Evolutionary conservation across 1,284 basidiomycete genomes (phyloP).

Genomic region (Trametes versicolor): DNA sequence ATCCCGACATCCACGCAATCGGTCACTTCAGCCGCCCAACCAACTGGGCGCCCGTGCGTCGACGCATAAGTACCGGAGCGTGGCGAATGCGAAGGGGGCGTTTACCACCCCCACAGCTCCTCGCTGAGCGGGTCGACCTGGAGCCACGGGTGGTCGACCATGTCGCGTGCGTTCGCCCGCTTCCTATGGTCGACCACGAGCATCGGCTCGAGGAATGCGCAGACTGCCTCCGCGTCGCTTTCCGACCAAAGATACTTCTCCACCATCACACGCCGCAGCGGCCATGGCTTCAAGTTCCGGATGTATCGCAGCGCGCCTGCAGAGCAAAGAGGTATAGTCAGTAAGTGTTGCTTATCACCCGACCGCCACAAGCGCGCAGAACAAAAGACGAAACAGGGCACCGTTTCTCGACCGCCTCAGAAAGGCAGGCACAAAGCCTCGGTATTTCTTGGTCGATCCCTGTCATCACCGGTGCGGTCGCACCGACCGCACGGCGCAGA

Average conservation of each 20-base stretch:
- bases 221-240: constrained; percentile 65
- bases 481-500: not conserved
- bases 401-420: not conserved
- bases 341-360: constrained; percentile 11
- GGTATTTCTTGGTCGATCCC: constrained; percentile 18
- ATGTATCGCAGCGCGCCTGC: constrained; percentile 77
- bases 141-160: constrained; percentile 82
- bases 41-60: constrained; percentile 1
- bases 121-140: constrained; percentile 49
- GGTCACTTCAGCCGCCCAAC: constrained; percentile 25
- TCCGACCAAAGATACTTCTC: constrained; percentile 85
- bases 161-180: constrained; percentile 76
- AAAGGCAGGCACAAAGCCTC: constrained; percentile 18
- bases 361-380: constrained; percentile 27
- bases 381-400: constrained; percentile 7
- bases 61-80: constrained; percentile 16
- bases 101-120: constrained; percentile 38
- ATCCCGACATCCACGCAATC: constrained; percentile 32
- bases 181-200: constrained; percentile 75
- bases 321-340: constrained; percentile 12
- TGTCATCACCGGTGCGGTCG: constrained; percentile 20
- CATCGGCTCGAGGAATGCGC: constrained; percentile 85
- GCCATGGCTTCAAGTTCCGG: constrained; percentile 84
- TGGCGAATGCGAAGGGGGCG: not conserved
- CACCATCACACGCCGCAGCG: constrained; percentile 81